A percentile compares a stretch with the other conserved stretches of the same genome.
phyloP scores from a whole-genome alignment of 179 eudicot genomes.

The Vitellaria paradoxa region DNA sequence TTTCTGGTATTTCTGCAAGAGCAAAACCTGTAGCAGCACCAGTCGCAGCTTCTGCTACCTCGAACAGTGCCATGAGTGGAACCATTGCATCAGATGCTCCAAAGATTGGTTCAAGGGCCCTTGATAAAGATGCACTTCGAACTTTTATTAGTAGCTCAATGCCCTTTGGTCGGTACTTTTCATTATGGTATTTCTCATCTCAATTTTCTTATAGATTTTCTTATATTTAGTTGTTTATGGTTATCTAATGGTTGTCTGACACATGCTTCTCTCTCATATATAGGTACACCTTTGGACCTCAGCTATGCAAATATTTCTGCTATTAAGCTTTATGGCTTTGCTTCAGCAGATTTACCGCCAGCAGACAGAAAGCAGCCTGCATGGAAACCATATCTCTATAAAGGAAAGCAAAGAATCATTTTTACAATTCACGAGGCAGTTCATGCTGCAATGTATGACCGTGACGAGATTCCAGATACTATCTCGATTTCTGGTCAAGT shows the following conservation, averaged over 20 bases:
- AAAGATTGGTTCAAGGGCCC: constrained; percentile 66
- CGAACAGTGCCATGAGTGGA: constrained; percentile 47
- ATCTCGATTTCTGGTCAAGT: constrained; percentile 80
- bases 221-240: not conserved
- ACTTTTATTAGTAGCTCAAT: constrained; percentile 78
- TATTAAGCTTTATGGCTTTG: constrained; percentile 72
- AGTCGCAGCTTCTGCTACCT: constrained; percentile 60
- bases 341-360: constrained; percentile 73
- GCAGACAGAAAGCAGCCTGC: constrained; percentile 93
- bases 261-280: constrained; percentile 18
- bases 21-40: constrained; percentile 77
- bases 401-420: constrained; percentile 83
- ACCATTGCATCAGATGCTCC: constrained; percentile 63
- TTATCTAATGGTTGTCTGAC: constrained; percentile 5
- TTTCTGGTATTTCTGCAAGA: constrained; percentile 76
- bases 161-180: constrained; percentile 91
- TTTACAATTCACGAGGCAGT: constrained; percentile 79
- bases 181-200: constrained; percentile 26
- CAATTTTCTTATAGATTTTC: not conserved
- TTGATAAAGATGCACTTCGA: constrained; percentile 83
- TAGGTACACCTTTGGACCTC: constrained; percentile 93
- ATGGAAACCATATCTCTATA: constrained; percentile 99
- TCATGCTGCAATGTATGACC: constrained; percentile 94
- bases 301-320: constrained; percentile 77
- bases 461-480: constrained; percentile 89